phyloP scores from a whole-genome alignment of 352 stramenopile species.

The Sclerospora graminicola region DNA sequence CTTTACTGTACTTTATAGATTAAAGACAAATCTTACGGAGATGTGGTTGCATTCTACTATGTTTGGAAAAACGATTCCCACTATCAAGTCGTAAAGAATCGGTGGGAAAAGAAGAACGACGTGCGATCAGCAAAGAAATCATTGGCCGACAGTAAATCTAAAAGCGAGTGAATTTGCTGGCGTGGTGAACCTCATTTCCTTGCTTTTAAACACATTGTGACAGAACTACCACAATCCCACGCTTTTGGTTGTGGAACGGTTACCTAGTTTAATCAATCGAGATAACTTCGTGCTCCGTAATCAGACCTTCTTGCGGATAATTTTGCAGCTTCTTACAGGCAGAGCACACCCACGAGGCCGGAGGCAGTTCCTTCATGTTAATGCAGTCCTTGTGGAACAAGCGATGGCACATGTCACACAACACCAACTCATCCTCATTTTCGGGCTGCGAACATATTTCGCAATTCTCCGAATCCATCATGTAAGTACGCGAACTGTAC shows the following conservation, averaged over 20 bases:
- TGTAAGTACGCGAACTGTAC: constrained; percentile 63
- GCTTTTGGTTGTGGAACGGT: too few relatives aligned
- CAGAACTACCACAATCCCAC: constrained; percentile 5
- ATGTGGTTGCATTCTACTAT: constrained; percentile 82
- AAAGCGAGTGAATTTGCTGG: constrained; percentile 13
- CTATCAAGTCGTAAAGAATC: constrained; percentile 72
- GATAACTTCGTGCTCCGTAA: constrained; percentile 47
- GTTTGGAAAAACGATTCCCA: constrained; percentile 84
- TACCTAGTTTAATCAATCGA: constrained; percentile 42
- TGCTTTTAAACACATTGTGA: constrained; percentile 17
- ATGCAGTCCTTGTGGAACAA: constrained; percentile 81
- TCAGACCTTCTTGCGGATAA: constrained; percentile 44
- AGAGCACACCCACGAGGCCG: constrained; percentile 69
- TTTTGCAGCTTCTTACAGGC: constrained; percentile 62
- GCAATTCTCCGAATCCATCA: constrained; percentile 67
- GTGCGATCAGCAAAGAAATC: constrained; percentile 16
- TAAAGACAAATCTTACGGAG: constrained; percentile 47
- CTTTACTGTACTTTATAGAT: constrained; percentile 27
- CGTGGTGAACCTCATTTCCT: constrained; percentile 13
- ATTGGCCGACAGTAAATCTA: constrained; percentile 6
- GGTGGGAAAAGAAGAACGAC: constrained; percentile 51
- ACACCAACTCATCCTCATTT: constrained; percentile 59
- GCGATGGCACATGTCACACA: constrained; percentile 77
- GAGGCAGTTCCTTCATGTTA: constrained; percentile 65
- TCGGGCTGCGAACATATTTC: constrained; percentile 44